Evolutionary conservation across 345 rosid species (phyloP).

Genomic region (Reutealis trisperma): DNA sequence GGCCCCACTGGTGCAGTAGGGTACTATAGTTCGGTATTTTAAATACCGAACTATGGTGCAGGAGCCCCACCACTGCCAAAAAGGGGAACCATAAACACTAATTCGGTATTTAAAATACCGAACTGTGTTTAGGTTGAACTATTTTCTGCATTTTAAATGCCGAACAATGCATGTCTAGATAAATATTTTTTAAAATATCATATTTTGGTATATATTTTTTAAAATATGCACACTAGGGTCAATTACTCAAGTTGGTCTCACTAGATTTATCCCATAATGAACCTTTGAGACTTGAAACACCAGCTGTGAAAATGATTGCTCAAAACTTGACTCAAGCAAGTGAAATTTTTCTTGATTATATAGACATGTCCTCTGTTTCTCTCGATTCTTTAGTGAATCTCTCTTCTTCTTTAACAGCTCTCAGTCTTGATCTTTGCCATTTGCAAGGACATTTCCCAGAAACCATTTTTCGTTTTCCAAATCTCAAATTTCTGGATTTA

Average conservation of each 20-base stretch:
- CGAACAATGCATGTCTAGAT: no score
- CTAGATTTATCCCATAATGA: neutral
- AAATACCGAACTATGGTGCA: no score
- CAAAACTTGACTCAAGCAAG: neutral
- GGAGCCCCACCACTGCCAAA: no score
- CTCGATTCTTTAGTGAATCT: neutral
- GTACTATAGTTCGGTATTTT: no score
- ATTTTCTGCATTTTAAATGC: no score
- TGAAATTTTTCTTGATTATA: neutral
- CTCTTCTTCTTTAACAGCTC: conserved; percentile 10
- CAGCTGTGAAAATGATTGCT: neutral
- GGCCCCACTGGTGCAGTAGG: no score
- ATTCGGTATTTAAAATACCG: no score
- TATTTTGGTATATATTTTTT: no score
- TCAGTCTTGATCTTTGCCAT: neutral
- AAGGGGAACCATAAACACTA: no score
- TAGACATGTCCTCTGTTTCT: conserved; percentile 7
- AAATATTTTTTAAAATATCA: no score
- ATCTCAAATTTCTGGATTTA: neutral
- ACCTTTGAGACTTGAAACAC: neutral
- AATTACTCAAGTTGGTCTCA: conserved; percentile 19
- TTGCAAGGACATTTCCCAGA: conserved; percentile 14
- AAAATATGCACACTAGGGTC: no score
- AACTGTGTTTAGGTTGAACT: no score
- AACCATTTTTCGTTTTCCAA: conserved; percentile 3